phyloP scores from a whole-genome alignment of 2,329 filamentous ascomycete genomes.

The Ophiostoma tasmaniense region DNA sequence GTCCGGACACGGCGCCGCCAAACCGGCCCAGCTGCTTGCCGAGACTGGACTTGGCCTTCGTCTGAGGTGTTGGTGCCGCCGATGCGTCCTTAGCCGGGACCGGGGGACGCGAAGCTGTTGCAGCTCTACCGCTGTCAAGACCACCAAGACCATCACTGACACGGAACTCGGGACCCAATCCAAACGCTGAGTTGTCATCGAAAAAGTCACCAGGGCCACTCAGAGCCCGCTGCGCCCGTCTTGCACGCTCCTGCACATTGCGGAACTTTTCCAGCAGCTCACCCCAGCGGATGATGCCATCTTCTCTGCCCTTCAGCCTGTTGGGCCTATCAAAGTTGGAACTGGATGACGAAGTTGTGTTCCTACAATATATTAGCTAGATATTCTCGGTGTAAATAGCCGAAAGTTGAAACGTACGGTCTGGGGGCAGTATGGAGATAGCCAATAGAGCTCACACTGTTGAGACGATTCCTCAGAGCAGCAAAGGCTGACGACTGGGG shows the following conservation, averaged over 20 bases:
- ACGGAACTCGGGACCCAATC: slow-evolving; percentile 28
- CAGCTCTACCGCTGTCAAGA: slow-evolving; percentile 35
- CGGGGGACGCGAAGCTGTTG: slow-evolving; percentile 31
- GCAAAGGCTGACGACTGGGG: slow-evolving; percentile 96
- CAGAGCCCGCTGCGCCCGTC: slow-evolving; percentile 57
- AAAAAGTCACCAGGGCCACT: slow-evolving; percentile 34
- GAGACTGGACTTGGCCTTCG: slow-evolving; percentile 54
- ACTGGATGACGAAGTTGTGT: slow-evolving; percentile 38
- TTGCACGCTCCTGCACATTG: slow-evolving; percentile 76
- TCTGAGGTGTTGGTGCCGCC: slow-evolving; percentile 35
- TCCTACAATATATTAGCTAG: slow-evolving; percentile 25
- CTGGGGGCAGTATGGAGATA: slow-evolving; percentile 77
- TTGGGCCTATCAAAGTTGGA: slow-evolving; percentile 64
- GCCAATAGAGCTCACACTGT: slow-evolving; percentile 94
- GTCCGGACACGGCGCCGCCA: slow-evolving; percentile 61
- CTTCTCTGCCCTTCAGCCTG: slow-evolving; percentile 72
- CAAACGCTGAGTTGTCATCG: slow-evolving; percentile 40
- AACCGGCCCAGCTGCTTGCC: slow-evolving; percentile 62
- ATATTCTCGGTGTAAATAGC: neutral
- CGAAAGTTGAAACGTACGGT: slow-evolving; percentile 52
- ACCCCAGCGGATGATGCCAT: slow-evolving; percentile 78
- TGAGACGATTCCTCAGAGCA: slow-evolving; percentile 89
- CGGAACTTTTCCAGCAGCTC: slow-evolving; percentile 94
- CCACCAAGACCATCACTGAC: slow-evolving; percentile 34
- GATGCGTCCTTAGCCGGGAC: slow-evolving; percentile 37